Conservation (phyloP, 2,329 filamentous ascomycete genomes). For the Microdochium bolleyi region DNA sequence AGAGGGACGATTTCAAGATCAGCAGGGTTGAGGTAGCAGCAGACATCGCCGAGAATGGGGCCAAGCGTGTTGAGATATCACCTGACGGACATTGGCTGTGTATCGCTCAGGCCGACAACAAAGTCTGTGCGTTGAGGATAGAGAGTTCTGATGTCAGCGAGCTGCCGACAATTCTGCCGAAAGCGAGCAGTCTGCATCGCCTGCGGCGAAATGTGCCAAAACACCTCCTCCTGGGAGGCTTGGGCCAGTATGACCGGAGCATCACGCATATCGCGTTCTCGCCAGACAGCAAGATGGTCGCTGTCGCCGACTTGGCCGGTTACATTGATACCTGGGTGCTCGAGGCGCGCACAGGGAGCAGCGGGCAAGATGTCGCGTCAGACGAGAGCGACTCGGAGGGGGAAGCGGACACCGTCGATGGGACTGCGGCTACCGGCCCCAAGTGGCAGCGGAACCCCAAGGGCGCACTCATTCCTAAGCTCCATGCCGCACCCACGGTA, state of each 20-base stretch:
- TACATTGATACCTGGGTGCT: slow-evolving; percentile 83
- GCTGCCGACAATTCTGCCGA: slow-evolving; percentile 30
- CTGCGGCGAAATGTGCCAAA: slow-evolving; percentile 46
- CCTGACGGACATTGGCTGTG: slow-evolving; percentile 64
- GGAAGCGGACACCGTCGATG: slow-evolving; percentile 36
- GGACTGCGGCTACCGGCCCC: slow-evolving; percentile 37
- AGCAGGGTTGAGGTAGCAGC: slow-evolving; percentile 60
- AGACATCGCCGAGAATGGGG: slow-evolving; percentile 51
- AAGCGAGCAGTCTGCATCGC: slow-evolving; percentile 40
- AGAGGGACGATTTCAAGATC: slow-evolving; percentile 57
- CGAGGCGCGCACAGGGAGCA: slow-evolving; percentile 32
- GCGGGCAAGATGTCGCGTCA: slow-evolving; percentile 21
- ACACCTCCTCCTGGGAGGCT: slow-evolving; percentile 52
- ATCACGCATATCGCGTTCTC: slow-evolving; percentile 74
- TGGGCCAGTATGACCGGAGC: slow-evolving; percentile 69
- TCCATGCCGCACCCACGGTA: slow-evolving; percentile 56
- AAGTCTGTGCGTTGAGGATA: slow-evolving; percentile 4
- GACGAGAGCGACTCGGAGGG: slow-evolving; percentile 28
- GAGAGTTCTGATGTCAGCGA: slow-evolving; percentile 7
- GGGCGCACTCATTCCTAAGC: slow-evolving; percentile 59
- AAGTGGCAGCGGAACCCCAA: slow-evolving; percentile 71
- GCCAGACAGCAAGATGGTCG: slow-evolving; percentile 69
- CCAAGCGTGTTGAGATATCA: slow-evolving; percentile 61
- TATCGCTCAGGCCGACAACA: slow-evolving; percentile 23
- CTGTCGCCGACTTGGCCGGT: slow-evolving; percentile 72